Percentiles rank a stretch among this genome's conserved stretches.
Conservation (phyloP, 306 rosid species). For the Oemleria cerasiformis region DNA sequence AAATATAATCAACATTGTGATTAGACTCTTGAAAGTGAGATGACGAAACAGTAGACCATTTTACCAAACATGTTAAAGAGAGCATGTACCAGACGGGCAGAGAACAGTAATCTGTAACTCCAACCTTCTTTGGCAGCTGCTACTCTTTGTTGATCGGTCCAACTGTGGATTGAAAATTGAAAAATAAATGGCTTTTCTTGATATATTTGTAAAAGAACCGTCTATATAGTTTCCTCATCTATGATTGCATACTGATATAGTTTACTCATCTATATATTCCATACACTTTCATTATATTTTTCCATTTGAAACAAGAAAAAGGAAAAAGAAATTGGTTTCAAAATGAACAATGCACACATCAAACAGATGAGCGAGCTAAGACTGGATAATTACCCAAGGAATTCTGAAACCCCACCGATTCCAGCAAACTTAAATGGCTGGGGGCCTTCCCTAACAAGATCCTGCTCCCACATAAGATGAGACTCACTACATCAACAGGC, state of each 20-base stretch:
- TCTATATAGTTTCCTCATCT: background rate
- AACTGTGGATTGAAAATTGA: constrained; percentile 40
- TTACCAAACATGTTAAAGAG: background rate
- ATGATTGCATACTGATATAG: background rate
- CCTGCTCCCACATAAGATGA: constrained; percentile 55
- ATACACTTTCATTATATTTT: background rate
- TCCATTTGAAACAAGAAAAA: constrained; percentile 4
- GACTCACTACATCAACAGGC: constrained; percentile 17
- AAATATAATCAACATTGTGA: constrained; percentile 23
- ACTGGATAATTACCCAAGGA: constrained; percentile 66
- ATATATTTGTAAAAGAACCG: constrained; percentile 5
- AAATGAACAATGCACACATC: no score
- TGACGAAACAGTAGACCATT: constrained; percentile 3
- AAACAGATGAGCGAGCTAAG: background rate
- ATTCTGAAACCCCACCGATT: constrained; percentile 84
- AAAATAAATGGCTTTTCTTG: constrained; percentile 14
- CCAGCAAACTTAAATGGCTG: constrained; percentile 84
- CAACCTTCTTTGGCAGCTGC: constrained; percentile 85
- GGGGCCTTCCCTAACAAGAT: constrained; percentile 82
- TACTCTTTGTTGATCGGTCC: constrained; percentile 93
- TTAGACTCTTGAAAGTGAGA: background rate
- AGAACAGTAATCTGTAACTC: constrained; percentile 78
- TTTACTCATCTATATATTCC: no score
- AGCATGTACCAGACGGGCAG: constrained; percentile 78
- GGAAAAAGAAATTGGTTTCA: background rate